Conservation (phyloP, 805 yeast genomes). For the Candida odintsovae region DNA sequence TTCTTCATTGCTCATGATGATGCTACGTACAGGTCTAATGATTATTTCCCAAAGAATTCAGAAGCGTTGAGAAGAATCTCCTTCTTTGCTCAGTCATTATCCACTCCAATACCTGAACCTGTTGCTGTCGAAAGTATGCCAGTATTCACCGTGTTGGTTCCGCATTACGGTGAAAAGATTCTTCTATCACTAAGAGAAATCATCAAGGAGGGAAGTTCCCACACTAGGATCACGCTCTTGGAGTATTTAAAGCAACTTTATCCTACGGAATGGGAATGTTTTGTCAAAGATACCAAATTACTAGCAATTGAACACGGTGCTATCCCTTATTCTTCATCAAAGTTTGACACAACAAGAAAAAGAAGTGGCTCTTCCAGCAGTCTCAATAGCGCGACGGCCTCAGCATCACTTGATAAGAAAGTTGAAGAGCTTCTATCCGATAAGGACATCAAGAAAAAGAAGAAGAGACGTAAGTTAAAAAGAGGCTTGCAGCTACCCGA, state of each 20-base stretch:
- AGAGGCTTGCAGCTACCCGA: background rate
- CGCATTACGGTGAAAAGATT: constrained; percentile 84
- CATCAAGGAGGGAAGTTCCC: constrained; percentile 58
- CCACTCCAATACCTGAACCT: constrained; percentile 79
- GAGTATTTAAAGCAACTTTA: constrained; percentile 74
- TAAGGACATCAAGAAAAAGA: background rate
- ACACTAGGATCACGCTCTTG: constrained; percentile 68
- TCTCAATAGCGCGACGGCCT: background rate
- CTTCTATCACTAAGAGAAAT: constrained; percentile 69
- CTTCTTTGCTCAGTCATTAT: constrained; percentile 83
- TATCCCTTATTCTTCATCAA: constrained; percentile 18
- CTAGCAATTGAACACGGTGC: constrained; percentile 50
- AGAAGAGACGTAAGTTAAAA: background rate
- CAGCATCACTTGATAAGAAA: background rate
- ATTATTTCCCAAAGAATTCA: constrained; percentile 52
- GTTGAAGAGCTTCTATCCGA: constrained; percentile 3
- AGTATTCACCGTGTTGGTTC: constrained; percentile 75
- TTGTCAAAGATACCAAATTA: constrained; percentile 69
- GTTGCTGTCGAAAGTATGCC: constrained; percentile 68
- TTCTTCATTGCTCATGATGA: constrained; percentile 84
- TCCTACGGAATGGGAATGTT: constrained; percentile 74
- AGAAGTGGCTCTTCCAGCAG: background rate
- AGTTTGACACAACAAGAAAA: constrained; percentile 17
- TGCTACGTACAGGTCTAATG: constrained; percentile 54
- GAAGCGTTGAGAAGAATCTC: constrained; percentile 82